A percentile compares a stretch with the other conserved stretches of the same genome.
These are phyloP conservation scores for Penicillium sp. DNA, from an alignment of 2,329 filamentous ascomycete species.

Conservation along the genomic window DNA sequence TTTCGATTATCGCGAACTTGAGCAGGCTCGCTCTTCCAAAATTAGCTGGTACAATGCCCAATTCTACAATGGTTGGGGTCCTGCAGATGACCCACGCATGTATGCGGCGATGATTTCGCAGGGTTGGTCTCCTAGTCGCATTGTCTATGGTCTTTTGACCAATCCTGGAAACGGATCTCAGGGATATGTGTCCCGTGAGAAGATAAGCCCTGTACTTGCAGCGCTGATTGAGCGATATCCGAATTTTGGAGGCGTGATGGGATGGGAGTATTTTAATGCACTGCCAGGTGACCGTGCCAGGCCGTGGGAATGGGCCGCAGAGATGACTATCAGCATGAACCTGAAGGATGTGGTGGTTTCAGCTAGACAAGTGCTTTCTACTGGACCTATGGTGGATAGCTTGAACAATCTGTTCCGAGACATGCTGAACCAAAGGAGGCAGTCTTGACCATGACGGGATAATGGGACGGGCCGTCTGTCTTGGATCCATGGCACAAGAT, in stretches of 20 bases:
- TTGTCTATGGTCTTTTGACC: constrained; percentile 82
- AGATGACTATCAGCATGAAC: constrained; percentile 61
- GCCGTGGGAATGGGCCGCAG: constrained; percentile 79
- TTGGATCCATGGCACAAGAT: background rate
- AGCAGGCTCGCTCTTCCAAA: constrained; percentile 65
- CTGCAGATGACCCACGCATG: constrained; percentile 56
- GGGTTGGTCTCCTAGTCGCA: constrained; percentile 73
- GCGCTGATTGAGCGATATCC: constrained; percentile 64
- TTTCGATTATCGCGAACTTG: constrained; percentile 78
- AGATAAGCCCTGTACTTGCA: constrained; percentile 61
- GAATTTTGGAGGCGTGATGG: constrained; percentile 84
- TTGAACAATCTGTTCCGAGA: constrained; percentile 36
- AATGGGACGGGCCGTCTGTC: background rate
- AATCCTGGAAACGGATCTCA: constrained; percentile 71
- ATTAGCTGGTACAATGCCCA: constrained; percentile 90
- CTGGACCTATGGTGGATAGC: constrained; percentile 34
- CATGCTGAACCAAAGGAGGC: constrained; percentile 32
- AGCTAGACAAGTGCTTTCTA: constrained; percentile 34
- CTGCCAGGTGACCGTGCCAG: constrained; percentile 64
- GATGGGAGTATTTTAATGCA: constrained; percentile 94
- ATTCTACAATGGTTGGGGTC: constrained; percentile 91
- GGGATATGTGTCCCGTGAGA: constrained; percentile 65
- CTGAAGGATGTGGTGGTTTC: constrained; percentile 45
- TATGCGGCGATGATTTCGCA: constrained; percentile 48
- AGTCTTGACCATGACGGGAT: constrained; percentile 1